These are phyloP conservation scores for Diplodia scrobiculata DNA, from an alignment of 2,329 filamentous ascomycete genomes.

Conservation along the genomic window DNA sequence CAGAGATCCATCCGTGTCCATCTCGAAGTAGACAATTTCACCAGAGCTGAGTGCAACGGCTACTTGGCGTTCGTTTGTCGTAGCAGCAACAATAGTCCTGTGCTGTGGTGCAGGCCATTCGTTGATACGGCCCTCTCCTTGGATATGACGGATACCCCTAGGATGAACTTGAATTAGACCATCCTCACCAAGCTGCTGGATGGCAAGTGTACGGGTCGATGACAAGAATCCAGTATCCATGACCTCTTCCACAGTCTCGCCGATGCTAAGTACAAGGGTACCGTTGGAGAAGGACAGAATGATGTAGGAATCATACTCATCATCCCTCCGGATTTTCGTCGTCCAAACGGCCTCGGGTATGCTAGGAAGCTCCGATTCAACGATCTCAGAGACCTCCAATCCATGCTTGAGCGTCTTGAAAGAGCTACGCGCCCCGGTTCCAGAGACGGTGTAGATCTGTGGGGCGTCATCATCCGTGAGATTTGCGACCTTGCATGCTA, in stretches of 20 bases:
- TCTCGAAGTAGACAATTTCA: constrained; percentile 97
- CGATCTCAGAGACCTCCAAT: constrained; percentile 88
- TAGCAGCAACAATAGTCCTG: constrained; percentile 89
- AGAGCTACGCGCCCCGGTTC: constrained; percentile 81
- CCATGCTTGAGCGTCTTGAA: constrained; percentile 94
- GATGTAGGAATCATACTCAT: constrained; percentile 91
- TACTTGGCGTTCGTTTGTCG: constrained; percentile 90
- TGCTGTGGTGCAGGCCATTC: constrained; percentile 95
- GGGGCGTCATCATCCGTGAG: constrained; percentile 89
- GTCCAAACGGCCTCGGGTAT: constrained; percentile 95
- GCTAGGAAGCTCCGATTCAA: constrained; percentile 87
- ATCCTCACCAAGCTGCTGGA: constrained; percentile 91
- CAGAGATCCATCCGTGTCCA: constrained; percentile 86
- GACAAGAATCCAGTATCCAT: constrained; percentile 90
- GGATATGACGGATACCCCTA: constrained; percentile 91
- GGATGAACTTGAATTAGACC: constrained; percentile 92
- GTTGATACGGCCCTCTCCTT: constrained; percentile 73
- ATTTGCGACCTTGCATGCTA: constrained; percentile 90
- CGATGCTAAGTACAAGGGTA: constrained; percentile 90
- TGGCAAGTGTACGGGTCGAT: constrained; percentile 83
- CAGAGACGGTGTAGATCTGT: constrained; percentile 92
- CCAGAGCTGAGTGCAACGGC: constrained; percentile 92
- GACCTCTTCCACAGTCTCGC: constrained; percentile 94
- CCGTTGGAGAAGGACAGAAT: constrained; percentile 89
- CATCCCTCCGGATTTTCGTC: constrained; percentile 76